Conservation (phyloP, 164 flowering plant genomes). For the Piper longum region DNA sequence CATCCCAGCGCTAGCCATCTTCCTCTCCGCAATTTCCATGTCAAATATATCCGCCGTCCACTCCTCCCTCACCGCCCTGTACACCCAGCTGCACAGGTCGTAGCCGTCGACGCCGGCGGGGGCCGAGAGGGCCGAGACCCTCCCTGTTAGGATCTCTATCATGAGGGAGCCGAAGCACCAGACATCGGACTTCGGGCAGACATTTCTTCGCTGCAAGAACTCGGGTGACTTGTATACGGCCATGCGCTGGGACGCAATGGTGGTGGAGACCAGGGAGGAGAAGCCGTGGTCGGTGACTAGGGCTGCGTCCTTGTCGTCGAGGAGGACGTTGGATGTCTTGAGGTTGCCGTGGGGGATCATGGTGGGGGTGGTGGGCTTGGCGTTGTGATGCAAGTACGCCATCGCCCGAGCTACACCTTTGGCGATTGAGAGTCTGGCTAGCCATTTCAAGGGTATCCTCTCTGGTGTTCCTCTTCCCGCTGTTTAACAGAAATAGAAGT, state of each 20-base stretch:
- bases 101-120: constrained; percentile 26
- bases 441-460: too few relatives aligned
- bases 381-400: constrained; percentile 31
- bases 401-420: constrained; percentile 43
- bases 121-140: constrained; percentile 19
- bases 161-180: constrained; percentile 52
- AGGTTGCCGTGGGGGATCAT: constrained; percentile 50
- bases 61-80: constrained; percentile 62
- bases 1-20: constrained; percentile 31
- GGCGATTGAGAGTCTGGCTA: constrained; percentile 12
- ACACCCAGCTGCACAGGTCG: constrained; percentile 52
- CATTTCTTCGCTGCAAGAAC: constrained; percentile 15
- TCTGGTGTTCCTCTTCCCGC: too few relatives aligned
- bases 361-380: constrained; percentile 4
- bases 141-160: constrained; percentile 51
- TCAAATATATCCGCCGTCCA: constrained; percentile 77
- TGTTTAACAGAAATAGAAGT: too few relatives aligned
- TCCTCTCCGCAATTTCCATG: constrained; percentile 22
- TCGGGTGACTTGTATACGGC: constrained; percentile 47
- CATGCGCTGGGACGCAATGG: constrained; percentile 34
- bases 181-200: constrained; percentile 41
- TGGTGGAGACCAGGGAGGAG: constrained; percentile 24
- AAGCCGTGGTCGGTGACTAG: constrained; percentile 51
- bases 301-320: constrained; percentile 25
- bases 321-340: constrained; percentile 46